These are phyloP conservation scores for Jamesozyma gamospora DNA, from an alignment of 805 yeast species.

Conservation along the genomic window DNA sequence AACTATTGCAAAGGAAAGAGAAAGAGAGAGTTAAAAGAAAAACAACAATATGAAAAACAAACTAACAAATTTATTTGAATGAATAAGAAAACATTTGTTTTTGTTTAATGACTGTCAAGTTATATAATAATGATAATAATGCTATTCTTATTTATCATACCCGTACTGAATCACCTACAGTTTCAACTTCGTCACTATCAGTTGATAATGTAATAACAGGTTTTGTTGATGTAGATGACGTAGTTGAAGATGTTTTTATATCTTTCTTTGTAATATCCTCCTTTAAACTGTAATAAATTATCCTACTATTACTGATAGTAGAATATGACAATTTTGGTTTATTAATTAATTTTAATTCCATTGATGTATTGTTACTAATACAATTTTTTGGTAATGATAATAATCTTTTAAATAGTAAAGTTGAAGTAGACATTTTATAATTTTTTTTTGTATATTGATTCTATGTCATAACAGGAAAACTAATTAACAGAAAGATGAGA, in stretches of 20 bases:
- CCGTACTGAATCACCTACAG: slow-evolving; percentile 20
- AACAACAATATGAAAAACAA: too few relatives aligned
- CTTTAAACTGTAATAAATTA: neutral
- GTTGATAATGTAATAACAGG: slow-evolving; percentile 13
- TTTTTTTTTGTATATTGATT: too few relatives aligned
- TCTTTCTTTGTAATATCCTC: neutral
- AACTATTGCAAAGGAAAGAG: too few relatives aligned
- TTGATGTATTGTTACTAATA: neutral
- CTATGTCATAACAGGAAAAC: too few relatives aligned
- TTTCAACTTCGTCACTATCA: slow-evolving; percentile 20
- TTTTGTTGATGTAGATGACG: slow-evolving; percentile 1
- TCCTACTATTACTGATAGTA: slow-evolving; percentile 1
- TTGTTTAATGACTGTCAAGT: too few relatives aligned
- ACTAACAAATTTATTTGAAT: too few relatives aligned
- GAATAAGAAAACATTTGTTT: too few relatives aligned
- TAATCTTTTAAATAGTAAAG: neutral
- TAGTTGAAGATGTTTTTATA: neutral
- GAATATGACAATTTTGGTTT: slow-evolving; percentile 1
- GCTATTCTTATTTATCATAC: slow-evolving; percentile 8
- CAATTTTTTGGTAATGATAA: neutral
- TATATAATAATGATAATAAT: too few relatives aligned
- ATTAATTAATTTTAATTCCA: neutral
- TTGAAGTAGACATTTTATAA: slow-evolving; percentile 1
- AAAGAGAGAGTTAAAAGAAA: too few relatives aligned
- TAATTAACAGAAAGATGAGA: too few relatives aligned